Conservation (phyloP, 2,329 filamentous ascomycete species). For the Huntiella bhutanensis region DNA sequence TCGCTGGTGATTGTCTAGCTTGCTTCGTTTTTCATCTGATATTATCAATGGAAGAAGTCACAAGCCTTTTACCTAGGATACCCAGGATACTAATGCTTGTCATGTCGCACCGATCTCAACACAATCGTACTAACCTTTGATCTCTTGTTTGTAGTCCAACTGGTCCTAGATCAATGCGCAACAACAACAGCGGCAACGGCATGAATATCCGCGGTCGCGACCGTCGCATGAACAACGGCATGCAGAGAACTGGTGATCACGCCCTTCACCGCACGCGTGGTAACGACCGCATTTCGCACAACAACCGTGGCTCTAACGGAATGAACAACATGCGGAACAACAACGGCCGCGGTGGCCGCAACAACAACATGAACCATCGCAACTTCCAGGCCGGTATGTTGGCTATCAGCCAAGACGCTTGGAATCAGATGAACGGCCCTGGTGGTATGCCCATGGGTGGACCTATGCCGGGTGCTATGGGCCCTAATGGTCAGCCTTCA, state of each 20-base stretch:
- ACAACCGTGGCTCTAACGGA: constrained; percentile 20
- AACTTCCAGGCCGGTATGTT: constrained; percentile 31
- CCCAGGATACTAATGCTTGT: too few species aligned
- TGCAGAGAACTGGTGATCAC: constrained; percentile 61
- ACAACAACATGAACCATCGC: constrained; percentile 29
- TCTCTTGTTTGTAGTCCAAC: constrained; percentile 46
- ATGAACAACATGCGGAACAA: constrained; percentile 15
- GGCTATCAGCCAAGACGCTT: constrained; percentile 21
- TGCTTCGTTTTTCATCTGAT: too few species aligned
- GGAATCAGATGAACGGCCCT: constrained; percentile 21
- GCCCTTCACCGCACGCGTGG: constrained; percentile 69
- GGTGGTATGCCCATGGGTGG: constrained; percentile 1
- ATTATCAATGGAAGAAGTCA: too few species aligned
- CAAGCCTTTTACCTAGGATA: too few species aligned
- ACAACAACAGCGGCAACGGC: constrained; percentile 23
- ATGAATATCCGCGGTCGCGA: constrained; percentile 39
- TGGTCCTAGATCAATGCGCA: constrained; percentile 87
- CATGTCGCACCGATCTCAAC: too few species aligned
- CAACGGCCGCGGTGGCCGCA: constrained; percentile 7
- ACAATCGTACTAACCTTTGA: constrained; percentile 1
- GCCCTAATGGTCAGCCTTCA: constrained; percentile 16
- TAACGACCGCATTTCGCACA: constrained; percentile 63
- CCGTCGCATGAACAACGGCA: constrained; percentile 53
- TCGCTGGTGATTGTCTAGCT: too few species aligned
- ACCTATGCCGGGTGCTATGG: constrained; percentile 14